These are phyloP conservation scores for Corylus americana DNA, from an alignment of 306 rosid species.

Conservation along the genomic window DNA sequence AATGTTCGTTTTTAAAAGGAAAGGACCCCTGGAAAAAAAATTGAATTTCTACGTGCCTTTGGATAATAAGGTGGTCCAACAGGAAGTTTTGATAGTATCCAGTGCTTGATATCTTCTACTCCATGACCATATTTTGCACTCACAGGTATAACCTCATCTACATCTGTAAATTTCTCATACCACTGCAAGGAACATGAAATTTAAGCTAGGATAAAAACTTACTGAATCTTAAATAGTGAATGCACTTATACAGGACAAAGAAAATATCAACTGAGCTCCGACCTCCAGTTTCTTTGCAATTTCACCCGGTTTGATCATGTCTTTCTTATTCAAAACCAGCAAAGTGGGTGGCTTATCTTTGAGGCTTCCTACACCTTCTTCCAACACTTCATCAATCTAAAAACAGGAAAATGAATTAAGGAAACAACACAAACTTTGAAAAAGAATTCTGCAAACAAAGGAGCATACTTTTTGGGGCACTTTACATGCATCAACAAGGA, in stretches of 20 bases:
- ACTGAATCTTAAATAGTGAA: constrained; percentile 16
- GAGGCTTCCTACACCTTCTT: constrained; percentile 67
- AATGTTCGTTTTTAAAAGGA: neutral
- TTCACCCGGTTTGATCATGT: constrained; percentile 95
- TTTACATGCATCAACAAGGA: constrained; percentile 98
- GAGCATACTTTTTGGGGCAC: constrained; percentile 84
- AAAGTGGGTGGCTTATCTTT: constrained; percentile 66
- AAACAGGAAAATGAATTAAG: constrained; percentile 30
- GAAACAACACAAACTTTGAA: constrained; percentile 13
- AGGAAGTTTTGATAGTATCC: constrained; percentile 94
- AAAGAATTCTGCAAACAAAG: constrained; percentile 27
- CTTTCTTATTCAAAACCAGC: constrained; percentile 89
- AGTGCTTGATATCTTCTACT: constrained; percentile 83
- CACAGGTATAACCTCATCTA: constrained; percentile 95
- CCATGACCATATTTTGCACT: constrained; percentile 98
- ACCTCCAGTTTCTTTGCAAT: constrained; percentile 96
- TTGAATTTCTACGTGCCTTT: constrained; percentile 52
- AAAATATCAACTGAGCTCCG: constrained; percentile 37
- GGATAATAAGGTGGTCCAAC: constrained; percentile 91
- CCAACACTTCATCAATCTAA: constrained; percentile 90
- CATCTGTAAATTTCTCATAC: constrained; percentile 82
- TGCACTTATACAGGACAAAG: constrained; percentile 24
- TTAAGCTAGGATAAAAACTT: constrained; percentile 22
- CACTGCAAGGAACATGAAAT: constrained; percentile 57
- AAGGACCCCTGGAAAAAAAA: neutral